Conservation (phyloP, 805 yeast species). For the Saturnispora galanensis region DNA sequence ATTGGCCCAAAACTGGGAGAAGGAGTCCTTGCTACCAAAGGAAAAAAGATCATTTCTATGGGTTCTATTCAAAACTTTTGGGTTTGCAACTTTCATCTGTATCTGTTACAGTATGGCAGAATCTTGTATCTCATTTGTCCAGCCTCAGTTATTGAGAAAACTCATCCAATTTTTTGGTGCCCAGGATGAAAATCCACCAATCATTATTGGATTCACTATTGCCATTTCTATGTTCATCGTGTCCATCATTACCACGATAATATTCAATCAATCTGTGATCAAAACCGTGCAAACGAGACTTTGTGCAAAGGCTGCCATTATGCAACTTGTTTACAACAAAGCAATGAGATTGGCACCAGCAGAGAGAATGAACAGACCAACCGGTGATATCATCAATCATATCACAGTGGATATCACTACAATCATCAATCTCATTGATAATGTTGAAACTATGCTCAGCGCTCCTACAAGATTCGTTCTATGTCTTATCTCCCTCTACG, state of each 20-base stretch:
- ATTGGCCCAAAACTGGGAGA: slow-evolving; percentile 27
- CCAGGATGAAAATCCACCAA: slow-evolving; percentile 30
- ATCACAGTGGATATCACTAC: slow-evolving; percentile 68
- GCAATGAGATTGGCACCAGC: slow-evolving; percentile 59
- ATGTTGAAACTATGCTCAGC: slow-evolving; percentile 44
- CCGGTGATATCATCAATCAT: slow-evolving; percentile 75
- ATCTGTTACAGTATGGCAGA: slow-evolving; percentile 30
- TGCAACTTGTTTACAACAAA: slow-evolving; percentile 61
- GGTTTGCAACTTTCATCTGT: slow-evolving; percentile 28
- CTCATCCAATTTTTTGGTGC: slow-evolving; percentile 37
- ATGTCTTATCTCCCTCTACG: slow-evolving; percentile 44
- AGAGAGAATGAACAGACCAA: slow-evolving; percentile 46
- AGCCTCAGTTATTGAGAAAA: slow-evolving; percentile 47
- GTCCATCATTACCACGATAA: slow-evolving; percentile 49
- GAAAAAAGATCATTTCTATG: slow-evolving; percentile 22
- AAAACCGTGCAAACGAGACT: slow-evolving; percentile 51
- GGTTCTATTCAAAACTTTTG: slow-evolving; percentile 32
- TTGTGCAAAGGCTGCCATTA: slow-evolving; percentile 54
- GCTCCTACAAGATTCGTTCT: slow-evolving; percentile 49
- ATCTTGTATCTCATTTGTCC: slow-evolving; percentile 33
- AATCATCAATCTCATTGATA: slow-evolving; percentile 48
- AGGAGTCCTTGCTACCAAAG: slow-evolving; percentile 10
- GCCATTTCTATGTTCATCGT: slow-evolving; percentile 54
- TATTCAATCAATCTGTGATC: slow-evolving; percentile 61
- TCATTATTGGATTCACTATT: slow-evolving; percentile 52